Conservation (phyloP, 2,329 filamentous ascomycete species). For the Curvularia hawaiiensis region DNA sequence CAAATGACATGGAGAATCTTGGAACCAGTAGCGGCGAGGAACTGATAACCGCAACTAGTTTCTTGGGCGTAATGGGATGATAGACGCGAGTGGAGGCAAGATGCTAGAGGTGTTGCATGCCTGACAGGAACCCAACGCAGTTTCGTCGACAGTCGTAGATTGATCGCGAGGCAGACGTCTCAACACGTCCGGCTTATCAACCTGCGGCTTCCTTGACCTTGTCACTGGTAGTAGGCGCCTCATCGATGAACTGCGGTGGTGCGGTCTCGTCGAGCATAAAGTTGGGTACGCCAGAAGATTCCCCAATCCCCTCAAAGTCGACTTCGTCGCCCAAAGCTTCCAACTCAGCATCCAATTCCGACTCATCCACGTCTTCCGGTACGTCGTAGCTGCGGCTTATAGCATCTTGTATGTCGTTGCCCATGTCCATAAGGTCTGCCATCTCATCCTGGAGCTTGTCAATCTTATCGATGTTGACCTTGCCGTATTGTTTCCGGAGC, state of each 20-base stretch:
- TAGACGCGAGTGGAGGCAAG: not conserved
- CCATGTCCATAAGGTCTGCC: constrained; percentile 96
- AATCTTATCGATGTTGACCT: constrained; percentile 97
- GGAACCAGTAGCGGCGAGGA: not conserved
- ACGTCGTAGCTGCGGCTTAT: constrained; percentile 91
- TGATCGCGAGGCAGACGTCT: not conserved
- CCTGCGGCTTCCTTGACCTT: constrained; percentile 83
- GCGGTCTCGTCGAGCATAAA: constrained; percentile 89
- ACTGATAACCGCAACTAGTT: not conserved
- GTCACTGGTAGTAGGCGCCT: constrained; percentile 69
- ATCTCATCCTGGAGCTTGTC: constrained; percentile 98
- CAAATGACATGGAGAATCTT: not conserved
- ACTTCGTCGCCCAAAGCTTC: constrained; percentile 93
- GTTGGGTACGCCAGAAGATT: constrained; percentile 69
- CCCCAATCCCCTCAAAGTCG: constrained; percentile 76
- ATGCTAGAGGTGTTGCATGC: not conserved
- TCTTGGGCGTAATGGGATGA: not conserved
- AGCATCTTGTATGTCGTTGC: constrained; percentile 97
- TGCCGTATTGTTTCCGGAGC: constrained; percentile 91
- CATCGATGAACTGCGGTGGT: constrained; percentile 88
- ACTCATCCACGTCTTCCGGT: constrained; percentile 96
- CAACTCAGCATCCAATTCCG: constrained; percentile 92
- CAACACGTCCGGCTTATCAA: constrained; percentile 28
- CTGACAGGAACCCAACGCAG: not conserved
- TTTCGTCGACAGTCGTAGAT: not conserved